phyloP scores from a whole-genome alignment of 2,329 filamentous ascomycete species.

The Colletotrichum euphorbiae region DNA sequence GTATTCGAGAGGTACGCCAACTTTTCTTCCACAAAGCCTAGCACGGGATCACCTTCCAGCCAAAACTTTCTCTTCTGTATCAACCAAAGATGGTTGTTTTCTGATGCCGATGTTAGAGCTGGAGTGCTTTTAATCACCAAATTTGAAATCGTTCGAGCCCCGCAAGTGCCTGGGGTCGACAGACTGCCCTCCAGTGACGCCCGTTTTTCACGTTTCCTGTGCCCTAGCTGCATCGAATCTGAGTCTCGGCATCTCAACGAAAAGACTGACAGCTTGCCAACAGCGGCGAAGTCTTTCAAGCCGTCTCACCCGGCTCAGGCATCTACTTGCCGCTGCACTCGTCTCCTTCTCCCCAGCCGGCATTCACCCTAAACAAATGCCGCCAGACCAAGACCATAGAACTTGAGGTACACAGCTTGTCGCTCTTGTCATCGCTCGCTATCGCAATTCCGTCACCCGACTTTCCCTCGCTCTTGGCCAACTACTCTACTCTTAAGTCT shows the following conservation, averaged over 20 bases:
- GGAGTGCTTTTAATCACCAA: too few relatives aligned
- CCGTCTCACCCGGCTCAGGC: slow-evolving; percentile 46
- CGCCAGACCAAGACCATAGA: slow-evolving; percentile 41
- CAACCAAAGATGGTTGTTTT: too few relatives aligned
- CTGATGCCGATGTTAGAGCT: too few relatives aligned
- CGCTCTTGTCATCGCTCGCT: slow-evolving; percentile 55
- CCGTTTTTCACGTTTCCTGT: background rate
- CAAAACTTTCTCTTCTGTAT: background rate
- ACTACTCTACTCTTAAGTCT: slow-evolving; percentile 44
- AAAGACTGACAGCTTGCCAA: slow-evolving; percentile 10
- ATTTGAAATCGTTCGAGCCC: too few relatives aligned
- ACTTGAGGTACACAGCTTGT: slow-evolving; percentile 49
- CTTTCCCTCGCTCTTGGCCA: slow-evolving; percentile 43
- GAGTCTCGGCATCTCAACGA: background rate
- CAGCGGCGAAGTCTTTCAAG: slow-evolving; percentile 44
- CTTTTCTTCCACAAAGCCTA: background rate
- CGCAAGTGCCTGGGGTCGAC: background rate
- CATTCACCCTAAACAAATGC: slow-evolving; percentile 47
- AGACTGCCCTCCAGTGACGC: background rate
- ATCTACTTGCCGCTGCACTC: slow-evolving; percentile 43
- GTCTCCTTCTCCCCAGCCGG: slow-evolving; percentile 37
- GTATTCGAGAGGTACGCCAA: slow-evolving; percentile 44
- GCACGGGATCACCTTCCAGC: too few relatives aligned
- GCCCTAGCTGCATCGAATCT: background rate
- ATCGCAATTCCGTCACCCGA: slow-evolving; percentile 48